Conservation (phyloP, 768 basidiomycete genomes). For the Zangia roseola region DNA sequence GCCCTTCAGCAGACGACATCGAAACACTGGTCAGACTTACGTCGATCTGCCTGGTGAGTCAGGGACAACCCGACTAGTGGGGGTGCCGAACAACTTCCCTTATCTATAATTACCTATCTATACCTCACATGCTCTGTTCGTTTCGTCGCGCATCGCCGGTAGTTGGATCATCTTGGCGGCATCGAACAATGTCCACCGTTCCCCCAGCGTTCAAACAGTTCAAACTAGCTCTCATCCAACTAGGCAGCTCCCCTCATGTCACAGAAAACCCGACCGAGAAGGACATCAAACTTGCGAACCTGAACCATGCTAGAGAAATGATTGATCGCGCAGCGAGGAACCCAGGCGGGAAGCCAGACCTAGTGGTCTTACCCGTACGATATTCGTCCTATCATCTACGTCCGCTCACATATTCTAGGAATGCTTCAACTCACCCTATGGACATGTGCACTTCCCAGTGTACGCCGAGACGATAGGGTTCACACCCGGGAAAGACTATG, state of each 20-base stretch:
- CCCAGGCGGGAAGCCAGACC: conserved; percentile 54
- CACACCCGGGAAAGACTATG: conserved; percentile 55
- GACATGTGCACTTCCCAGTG: conserved; percentile 73
- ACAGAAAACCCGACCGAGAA: conserved; percentile 28
- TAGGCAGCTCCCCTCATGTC: conserved; percentile 63
- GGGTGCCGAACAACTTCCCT: not conserved
- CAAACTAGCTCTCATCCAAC: conserved; percentile 85
- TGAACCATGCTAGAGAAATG: conserved; percentile 79
- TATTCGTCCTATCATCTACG: not conserved
- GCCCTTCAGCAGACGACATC: not conserved
- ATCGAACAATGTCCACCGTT: conserved; percentile 26
- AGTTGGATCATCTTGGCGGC: not conserved
- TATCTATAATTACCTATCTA: not conserved
- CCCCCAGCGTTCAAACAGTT: conserved; percentile 63
- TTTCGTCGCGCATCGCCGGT: conserved; percentile 8
- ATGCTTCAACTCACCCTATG: conserved; percentile 89
- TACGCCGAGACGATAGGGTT: conserved; percentile 81
- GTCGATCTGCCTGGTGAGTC: not conserved
- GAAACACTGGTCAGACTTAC: conserved; percentile 6
- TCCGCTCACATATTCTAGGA: conserved; percentile 46
- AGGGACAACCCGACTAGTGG: too few relatives aligned
- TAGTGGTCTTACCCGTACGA: conserved; percentile 83
- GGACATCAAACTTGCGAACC: conserved; percentile 64
- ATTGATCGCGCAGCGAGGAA: conserved; percentile 64
- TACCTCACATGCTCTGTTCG: conserved; percentile 14